These are phyloP conservation scores for Metarhizium brunneum DNA, from an alignment of 2,329 filamentous ascomycete genomes.

Conservation along the genomic window DNA sequence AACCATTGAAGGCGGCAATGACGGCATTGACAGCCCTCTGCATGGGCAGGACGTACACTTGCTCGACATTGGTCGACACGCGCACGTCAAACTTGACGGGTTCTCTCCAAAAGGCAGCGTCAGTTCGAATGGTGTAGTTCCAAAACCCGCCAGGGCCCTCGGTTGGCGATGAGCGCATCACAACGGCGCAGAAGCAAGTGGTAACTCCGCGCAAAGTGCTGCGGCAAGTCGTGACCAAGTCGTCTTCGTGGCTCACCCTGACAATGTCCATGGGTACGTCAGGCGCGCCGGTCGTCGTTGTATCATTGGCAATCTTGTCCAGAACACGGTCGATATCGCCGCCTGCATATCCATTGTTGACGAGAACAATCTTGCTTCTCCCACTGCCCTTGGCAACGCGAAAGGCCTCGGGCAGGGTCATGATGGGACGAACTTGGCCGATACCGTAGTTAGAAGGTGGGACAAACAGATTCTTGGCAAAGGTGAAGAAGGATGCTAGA, in stretches of 20 bases:
- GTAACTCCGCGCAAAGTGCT: slow-evolving; percentile 58
- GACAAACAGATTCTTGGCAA: slow-evolving; percentile 75
- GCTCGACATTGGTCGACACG: slow-evolving; percentile 58
- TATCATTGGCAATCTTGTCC: slow-evolving; percentile 46
- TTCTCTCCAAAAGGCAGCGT: slow-evolving; percentile 53
- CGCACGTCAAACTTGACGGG: slow-evolving; percentile 54
- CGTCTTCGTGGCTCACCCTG: slow-evolving; percentile 43
- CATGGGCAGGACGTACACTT: slow-evolving; percentile 71
- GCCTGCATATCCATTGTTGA: slow-evolving; percentile 62
- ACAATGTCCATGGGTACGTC: slow-evolving; percentile 44
- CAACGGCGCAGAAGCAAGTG: slow-evolving; percentile 62
- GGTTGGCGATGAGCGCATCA: slow-evolving; percentile 65
- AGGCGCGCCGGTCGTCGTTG: slow-evolving; percentile 39
- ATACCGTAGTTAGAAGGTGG: slow-evolving; percentile 70
- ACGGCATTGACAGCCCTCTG: slow-evolving; percentile 69
- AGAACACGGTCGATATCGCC: slow-evolving; percentile 69
- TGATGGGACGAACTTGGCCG: slow-evolving; percentile 49
- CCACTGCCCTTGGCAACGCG: slow-evolving; percentile 41
- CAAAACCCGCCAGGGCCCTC: slow-evolving; percentile 60
- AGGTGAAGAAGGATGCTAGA: slow-evolving; percentile 52
- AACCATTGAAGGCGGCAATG: slow-evolving; percentile 49
- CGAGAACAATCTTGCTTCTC: slow-evolving; percentile 64
- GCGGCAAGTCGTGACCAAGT: slow-evolving; percentile 53
- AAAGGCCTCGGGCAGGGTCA: slow-evolving; percentile 57
- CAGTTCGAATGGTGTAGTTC: slow-evolving; percentile 80